Conservation (phyloP, 2,329 filamentous ascomycete genomes). For the Pseudohalonectria lignicola region DNA sequence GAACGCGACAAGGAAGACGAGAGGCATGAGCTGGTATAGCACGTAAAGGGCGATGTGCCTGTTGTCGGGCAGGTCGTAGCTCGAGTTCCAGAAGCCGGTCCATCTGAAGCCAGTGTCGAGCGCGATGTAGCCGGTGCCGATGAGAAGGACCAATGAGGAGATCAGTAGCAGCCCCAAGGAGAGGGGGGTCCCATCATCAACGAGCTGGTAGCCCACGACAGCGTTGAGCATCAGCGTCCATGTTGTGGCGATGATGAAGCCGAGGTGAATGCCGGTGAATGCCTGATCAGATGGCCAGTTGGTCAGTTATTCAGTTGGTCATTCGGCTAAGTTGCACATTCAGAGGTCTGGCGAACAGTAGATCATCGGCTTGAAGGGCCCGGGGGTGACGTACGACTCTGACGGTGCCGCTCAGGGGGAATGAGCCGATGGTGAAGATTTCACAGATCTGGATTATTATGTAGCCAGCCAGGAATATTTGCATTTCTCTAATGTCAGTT, state of each 20-base stretch:
- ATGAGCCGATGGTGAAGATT: conserved; percentile 88
- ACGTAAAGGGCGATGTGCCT: conserved; percentile 83
- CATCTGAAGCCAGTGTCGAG: conserved; percentile 85
- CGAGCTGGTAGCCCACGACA: conserved; percentile 80
- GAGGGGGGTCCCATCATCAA: conserved; percentile 84
- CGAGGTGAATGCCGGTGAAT: conserved; percentile 85
- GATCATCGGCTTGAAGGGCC: too few species aligned
- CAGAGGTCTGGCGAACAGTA: too few species aligned
- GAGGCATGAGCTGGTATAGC: conserved; percentile 79
- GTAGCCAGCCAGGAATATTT: conserved; percentile 80
- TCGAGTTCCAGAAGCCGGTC: conserved; percentile 66
- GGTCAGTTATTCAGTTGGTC: too few species aligned
- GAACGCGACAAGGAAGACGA: conserved; percentile 82
- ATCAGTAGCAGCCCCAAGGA: conserved; percentile 65
- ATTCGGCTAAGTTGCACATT: too few species aligned
- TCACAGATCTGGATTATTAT: conserved; percentile 87
- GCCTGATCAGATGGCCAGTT: too few species aligned
- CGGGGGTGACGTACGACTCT: conserved; percentile 46
- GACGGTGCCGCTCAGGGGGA: conserved; percentile 61
- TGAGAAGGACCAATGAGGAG: conserved; percentile 63
- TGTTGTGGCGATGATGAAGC: conserved; percentile 73
- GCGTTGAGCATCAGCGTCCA: conserved; percentile 93
- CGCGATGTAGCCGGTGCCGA: conserved; percentile 91
- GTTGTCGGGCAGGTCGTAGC: conserved; percentile 44
- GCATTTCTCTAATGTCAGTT: conserved; percentile 94